phyloP scores from a whole-genome alignment of 495 filamentous ascomycete species.

The Penicillium cataractarum region DNA sequence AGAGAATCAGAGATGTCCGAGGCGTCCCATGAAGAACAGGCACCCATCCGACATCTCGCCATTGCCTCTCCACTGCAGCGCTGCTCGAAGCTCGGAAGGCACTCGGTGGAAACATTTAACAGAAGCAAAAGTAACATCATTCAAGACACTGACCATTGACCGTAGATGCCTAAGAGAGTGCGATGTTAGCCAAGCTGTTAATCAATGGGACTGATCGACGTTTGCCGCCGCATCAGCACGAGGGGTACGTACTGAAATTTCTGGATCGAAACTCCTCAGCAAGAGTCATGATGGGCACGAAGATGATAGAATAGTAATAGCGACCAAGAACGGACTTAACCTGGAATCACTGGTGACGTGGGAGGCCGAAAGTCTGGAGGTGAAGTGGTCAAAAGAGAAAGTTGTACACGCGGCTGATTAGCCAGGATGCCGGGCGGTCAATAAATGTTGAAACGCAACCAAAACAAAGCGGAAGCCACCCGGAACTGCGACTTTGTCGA shows the following conservation, averaged over 20 bases:
- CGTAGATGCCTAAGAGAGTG: constrained; percentile 83
- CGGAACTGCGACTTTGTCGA: constrained; percentile 15
- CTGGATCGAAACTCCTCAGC: constrained; percentile 83
- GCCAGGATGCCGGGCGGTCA: constrained; percentile 31
- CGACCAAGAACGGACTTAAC: constrained; percentile 14
- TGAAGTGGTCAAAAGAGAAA: constrained; percentile 20
- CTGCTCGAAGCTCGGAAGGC: neutral
- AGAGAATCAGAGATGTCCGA: neutral
- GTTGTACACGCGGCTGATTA: constrained; percentile 30
- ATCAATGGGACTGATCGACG: constrained; percentile 27
- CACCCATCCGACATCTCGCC: constrained; percentile 5
- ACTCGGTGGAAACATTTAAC: neutral
- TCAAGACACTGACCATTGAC: constrained; percentile 82
- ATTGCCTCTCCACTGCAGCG: neutral
- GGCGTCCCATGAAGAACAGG: neutral
- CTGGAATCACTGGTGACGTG: constrained; percentile 12
- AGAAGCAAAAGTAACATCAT: constrained; percentile 1
- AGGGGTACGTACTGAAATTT: constrained; percentile 86
- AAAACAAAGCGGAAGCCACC: constrained; percentile 29
- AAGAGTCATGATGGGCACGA: constrained; percentile 50
- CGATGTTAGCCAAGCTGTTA: constrained; percentile 35
- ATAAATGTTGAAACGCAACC: constrained; percentile 29
- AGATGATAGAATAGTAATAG: constrained; percentile 4
- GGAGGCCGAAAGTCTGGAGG: constrained; percentile 9
- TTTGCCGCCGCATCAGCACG: constrained; percentile 16